A percentile compares a stretch with the other conserved stretches of the same genome.
Evolutionary conservation across 2,329 filamentous ascomycete genomes (phyloP).

Genomic region (Sporothrix phasma): DNA sequence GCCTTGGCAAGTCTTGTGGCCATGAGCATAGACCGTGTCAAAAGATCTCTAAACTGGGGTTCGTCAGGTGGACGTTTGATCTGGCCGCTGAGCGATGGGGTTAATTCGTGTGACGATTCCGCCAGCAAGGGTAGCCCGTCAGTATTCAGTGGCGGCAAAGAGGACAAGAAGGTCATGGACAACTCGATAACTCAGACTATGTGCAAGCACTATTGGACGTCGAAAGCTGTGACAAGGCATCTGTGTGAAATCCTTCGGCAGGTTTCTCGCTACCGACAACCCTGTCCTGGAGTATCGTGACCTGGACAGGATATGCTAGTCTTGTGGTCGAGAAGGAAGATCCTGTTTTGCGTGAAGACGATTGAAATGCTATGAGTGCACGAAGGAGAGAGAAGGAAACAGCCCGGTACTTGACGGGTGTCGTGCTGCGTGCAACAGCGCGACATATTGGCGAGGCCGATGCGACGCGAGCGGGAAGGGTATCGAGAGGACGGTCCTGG

Average conservation of each 20-base stretch:
- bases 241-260: not conserved
- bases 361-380: not conserved
- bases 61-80: not conserved
- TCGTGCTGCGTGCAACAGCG: conserved; percentile 10
- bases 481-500: not conserved
- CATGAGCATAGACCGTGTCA: not conserved
- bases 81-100: not conserved
- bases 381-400: not conserved
- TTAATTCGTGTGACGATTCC: not conserved
- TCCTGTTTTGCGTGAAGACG: too few species aligned
- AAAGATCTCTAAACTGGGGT: not conserved
- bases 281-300: not conserved
- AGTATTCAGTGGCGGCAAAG: not conserved
- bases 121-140: not conserved
- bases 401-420: conserved; percentile 10
- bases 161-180: not conserved
- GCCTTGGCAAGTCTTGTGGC: not conserved
- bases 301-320: not conserved
- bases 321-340: not conserved
- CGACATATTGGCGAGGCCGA: not conserved
- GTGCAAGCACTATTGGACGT: too few species aligned
- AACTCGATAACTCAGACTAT: not conserved
- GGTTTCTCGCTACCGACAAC: conserved; percentile 6
- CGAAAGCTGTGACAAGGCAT: not conserved
- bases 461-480: not conserved